A percentile compares a stretch with the other conserved stretches of the same genome.
Conservation (phyloP, 176 grass and related monocot species). For the Otatea glauca region DNA sequence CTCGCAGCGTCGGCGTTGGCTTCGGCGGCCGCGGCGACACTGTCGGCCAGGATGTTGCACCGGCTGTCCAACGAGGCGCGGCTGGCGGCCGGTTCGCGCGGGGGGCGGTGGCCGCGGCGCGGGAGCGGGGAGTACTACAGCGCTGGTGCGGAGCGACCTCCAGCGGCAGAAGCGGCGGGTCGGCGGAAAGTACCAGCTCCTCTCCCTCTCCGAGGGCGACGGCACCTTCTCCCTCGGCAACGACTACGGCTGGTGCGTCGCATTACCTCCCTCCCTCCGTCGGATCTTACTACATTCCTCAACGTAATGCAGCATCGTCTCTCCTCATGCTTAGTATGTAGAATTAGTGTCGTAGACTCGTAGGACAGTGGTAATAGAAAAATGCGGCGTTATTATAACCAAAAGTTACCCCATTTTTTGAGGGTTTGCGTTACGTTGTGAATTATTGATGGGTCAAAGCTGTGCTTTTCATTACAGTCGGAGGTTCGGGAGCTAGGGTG, state of each 20-base stretch:
- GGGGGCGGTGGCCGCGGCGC: constrained; percentile 57
- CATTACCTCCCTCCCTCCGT: constrained; percentile 1
- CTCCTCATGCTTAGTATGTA: background rate
- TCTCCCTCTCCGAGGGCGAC: constrained; percentile 68
- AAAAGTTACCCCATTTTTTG: background rate
- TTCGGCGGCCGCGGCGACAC: constrained; percentile 21
- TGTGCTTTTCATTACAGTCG: background rate
- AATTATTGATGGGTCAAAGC: background rate
- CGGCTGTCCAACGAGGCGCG: constrained; percentile 85
- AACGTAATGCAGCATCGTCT: background rate
- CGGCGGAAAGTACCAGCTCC: constrained; percentile 54
- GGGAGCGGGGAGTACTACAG: constrained; percentile 79
- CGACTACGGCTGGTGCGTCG: constrained; percentile 80
- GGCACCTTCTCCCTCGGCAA: constrained; percentile 56
- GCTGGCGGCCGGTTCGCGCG: constrained; percentile 32
- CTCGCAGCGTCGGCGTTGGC: constrained; percentile 24
- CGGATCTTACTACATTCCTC: constrained; percentile 23
- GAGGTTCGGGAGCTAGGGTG: background rate
- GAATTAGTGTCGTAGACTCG: background rate
- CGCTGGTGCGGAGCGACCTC: constrained; percentile 72
- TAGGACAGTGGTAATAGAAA: background rate
- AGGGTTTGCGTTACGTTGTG: constrained; percentile 11
- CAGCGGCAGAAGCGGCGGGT: constrained; percentile 68
- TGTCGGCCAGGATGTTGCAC: constrained; percentile 80
- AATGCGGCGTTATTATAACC: background rate